Conservation (phyloP, 768 basidiomycete genomes). For the Inosperma sp. region DNA sequence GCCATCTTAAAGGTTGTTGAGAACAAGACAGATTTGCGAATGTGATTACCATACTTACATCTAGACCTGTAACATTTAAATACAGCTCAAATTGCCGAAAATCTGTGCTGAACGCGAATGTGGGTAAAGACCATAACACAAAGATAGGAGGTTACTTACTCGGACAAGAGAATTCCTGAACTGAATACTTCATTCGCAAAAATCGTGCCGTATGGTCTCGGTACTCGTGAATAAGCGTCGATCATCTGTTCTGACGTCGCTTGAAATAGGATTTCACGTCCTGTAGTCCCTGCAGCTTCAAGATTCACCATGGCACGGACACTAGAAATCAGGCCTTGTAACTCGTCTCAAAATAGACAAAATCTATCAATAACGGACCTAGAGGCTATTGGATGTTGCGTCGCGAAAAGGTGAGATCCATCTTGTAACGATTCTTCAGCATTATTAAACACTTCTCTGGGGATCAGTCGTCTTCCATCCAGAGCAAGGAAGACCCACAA, state of each 20-base stretch:
- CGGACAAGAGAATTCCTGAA: conserved; percentile 84
- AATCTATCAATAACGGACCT: conserved; percentile 44
- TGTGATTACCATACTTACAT: conserved; percentile 47
- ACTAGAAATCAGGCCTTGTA: conserved; percentile 34
- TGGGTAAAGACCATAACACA: conserved; percentile 5
- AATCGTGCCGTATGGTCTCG: conserved; percentile 85
- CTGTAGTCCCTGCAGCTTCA: conserved; percentile 87
- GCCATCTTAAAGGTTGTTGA: conserved; percentile 60
- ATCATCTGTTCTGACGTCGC: conserved; percentile 96
- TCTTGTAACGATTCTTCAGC: conserved; percentile 95
- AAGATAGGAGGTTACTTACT: conserved; percentile 46
- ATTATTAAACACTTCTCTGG: conserved; percentile 77
- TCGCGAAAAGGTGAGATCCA: conserved; percentile 89
- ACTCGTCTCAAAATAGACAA: background rate
- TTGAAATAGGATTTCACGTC: conserved; percentile 90
- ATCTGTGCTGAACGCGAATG: conserved; percentile 61
- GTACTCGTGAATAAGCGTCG: conserved; percentile 79
- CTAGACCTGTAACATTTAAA: conserved; percentile 84
- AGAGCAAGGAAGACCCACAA: conserved; percentile 44
- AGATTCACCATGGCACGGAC: conserved; percentile 87
- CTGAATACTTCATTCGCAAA: conserved; percentile 91
- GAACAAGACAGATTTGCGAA: background rate
- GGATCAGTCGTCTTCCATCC: background rate
- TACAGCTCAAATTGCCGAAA: conserved; percentile 93
- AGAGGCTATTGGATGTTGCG: conserved; percentile 70